Conservation (phyloP, 805 yeast genomes). For the Suhomyces sp. region DNA sequence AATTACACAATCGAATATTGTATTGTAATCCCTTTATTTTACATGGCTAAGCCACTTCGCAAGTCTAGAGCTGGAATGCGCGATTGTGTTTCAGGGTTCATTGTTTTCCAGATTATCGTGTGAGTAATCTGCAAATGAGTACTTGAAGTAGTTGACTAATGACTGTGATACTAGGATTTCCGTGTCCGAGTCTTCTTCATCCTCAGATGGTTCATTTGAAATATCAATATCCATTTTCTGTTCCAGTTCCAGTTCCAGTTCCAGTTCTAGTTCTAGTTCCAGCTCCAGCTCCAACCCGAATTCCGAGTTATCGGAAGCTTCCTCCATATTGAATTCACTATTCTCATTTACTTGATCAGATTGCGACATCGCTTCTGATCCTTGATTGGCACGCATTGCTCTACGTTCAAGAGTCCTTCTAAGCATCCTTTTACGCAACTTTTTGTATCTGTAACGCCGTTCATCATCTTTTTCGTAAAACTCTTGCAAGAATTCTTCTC, state of each 20-base stretch:
- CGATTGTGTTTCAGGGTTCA: background rate
- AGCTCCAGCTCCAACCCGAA: background rate
- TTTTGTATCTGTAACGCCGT: background rate
- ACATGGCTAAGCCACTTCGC: background rate
- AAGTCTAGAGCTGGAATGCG: background rate
- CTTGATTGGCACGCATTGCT: background rate
- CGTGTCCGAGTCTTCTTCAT: background rate
- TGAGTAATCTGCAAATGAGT: conserved; percentile 4
- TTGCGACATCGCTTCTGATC: background rate
- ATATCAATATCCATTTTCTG: background rate
- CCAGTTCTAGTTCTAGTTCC: background rate
- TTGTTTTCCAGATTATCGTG: background rate
- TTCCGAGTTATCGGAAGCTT: background rate
- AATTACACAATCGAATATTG: background rate
- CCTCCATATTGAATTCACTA: background rate
- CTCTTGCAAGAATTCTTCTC: background rate
- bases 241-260: background rate
- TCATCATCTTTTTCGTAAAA: background rate
- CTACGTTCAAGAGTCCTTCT: background rate
- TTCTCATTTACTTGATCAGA: background rate
- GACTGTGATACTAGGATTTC: conserved; percentile 2
- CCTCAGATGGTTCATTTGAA: background rate
- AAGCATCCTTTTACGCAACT: background rate
- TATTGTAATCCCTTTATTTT: background rate
- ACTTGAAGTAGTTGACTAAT: conserved; percentile 6